These are phyloP conservation scores for Xylaria telfairii DNA, from an alignment of 495 filamentous ascomycete species.

Conservation along the genomic window DNA sequence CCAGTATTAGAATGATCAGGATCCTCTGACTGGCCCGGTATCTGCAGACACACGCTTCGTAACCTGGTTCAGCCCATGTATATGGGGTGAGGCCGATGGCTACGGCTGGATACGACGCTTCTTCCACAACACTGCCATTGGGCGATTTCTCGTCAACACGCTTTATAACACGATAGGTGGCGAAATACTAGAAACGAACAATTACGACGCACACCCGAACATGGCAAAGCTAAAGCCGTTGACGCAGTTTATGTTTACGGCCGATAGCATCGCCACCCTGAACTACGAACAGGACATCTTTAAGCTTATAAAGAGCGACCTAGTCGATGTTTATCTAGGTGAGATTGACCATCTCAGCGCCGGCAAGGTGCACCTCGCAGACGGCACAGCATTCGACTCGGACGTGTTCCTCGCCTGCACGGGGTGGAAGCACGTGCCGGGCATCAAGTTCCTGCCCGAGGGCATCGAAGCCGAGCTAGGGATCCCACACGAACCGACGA, in stretches of 20 bases:
- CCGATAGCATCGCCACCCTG: constrained; percentile 66
- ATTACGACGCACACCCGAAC: constrained; percentile 66
- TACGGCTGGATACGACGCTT: constrained; percentile 52
- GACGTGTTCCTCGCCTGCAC: constrained; percentile 72
- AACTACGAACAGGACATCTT: constrained; percentile 74
- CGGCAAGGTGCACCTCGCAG: constrained; percentile 60
- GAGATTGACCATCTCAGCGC: constrained; percentile 62
- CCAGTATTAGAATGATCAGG: neutral
- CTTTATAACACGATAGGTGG: constrained; percentile 71
- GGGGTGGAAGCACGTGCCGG: constrained; percentile 70
- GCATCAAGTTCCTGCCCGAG: constrained; percentile 67
- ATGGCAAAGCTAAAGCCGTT: constrained; percentile 69
- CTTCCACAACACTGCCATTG: constrained; percentile 70
- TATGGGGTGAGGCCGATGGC: constrained; percentile 52
- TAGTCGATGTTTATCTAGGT: constrained; percentile 64
- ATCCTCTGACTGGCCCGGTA: neutral
- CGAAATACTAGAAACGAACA: constrained; percentile 65
- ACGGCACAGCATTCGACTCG: constrained; percentile 59
- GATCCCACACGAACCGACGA: constrained; percentile 43
- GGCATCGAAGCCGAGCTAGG: constrained; percentile 55
- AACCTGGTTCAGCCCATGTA: constrained; percentile 54
- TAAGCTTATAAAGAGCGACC: constrained; percentile 63
- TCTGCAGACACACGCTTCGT: constrained; percentile 46
- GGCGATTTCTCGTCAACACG: constrained; percentile 67
- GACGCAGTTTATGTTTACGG: constrained; percentile 68